Evolutionary conservation across 192 early-diverging fungal genomes (phyloP).

Genomic region (Podila clonocystis): DNA sequence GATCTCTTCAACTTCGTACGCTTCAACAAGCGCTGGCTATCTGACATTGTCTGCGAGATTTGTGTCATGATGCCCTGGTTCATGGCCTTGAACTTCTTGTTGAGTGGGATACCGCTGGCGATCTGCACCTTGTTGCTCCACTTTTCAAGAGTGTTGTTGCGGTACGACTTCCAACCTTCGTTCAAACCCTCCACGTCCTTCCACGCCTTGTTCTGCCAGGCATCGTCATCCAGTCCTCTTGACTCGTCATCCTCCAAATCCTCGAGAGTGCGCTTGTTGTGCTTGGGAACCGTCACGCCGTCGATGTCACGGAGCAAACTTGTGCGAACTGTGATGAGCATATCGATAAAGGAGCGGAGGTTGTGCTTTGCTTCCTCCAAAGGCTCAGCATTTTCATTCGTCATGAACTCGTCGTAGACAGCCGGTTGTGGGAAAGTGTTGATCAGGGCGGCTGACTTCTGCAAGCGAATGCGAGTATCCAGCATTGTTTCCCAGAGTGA

Average conservation of each 20-base stretch:
- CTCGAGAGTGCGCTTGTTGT: conserved; percentile 38
- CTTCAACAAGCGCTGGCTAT: conserved; percentile 83
- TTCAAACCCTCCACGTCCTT: conserved; percentile 68
- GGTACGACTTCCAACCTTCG: conserved; percentile 77
- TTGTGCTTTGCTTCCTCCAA: conserved; percentile 37
- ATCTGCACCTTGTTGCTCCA: conserved; percentile 91
- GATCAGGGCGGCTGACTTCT: conserved; percentile 76
- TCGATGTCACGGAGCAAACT: conserved; percentile 38
- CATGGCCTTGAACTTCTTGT: conserved; percentile 97
- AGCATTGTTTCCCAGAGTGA: conserved; percentile 84
- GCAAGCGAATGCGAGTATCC: conserved; percentile 89
- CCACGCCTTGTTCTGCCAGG: conserved; percentile 65
- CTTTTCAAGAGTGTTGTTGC: conserved; percentile 90
- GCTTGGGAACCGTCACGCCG: conserved; percentile 32
- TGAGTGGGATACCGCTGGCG: conserved; percentile 70
- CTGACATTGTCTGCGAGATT: conserved; percentile 73
- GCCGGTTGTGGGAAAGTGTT: conserved; percentile 54
- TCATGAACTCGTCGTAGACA: conserved; percentile 33
- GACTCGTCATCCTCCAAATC: conserved; percentile 54
- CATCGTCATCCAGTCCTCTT: conserved; percentile 55
- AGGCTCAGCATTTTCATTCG: conserved; percentile 32
- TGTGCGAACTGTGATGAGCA: conserved; percentile 51
- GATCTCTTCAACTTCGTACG: conserved; percentile 86
- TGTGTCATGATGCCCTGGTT: conserved; percentile 86
- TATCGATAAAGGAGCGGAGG: conserved; percentile 53